Percentiles rank a stretch among this genome's conserved stretches.
phyloP scores from a whole-genome alignment of 148 eudicot genomes.

The Silene latifolia region DNA sequence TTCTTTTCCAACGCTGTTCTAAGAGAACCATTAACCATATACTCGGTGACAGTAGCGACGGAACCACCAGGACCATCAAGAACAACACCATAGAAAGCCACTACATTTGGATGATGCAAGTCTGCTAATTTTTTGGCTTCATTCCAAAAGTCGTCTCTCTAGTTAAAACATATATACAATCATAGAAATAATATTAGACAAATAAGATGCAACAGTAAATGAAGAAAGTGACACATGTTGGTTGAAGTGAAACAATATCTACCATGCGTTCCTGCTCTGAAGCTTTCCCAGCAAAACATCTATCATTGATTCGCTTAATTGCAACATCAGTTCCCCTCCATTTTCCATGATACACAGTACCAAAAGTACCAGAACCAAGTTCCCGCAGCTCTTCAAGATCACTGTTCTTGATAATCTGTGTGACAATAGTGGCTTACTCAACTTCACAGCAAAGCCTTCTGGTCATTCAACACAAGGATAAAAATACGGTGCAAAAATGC shows the following conservation, averaged over 20 bases:
- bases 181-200: slow-evolving; percentile 2
- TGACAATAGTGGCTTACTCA: not conserved
- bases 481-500: slow-evolving; percentile 9
- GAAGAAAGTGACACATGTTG: not conserved
- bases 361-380: slow-evolving; percentile 94
- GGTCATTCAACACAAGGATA: not conserved
- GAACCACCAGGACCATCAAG: slow-evolving; percentile 93
- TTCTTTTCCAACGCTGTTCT: slow-evolving; percentile 82
- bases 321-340: slow-evolving; percentile 99
- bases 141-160: slow-evolving; percentile 97
- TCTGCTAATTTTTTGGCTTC: slow-evolving; percentile 92
- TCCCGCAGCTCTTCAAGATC: slow-evolving; percentile 93
- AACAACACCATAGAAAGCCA: slow-evolving; percentile 94
- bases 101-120: slow-evolving; percentile 96
- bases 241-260: not conserved
- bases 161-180: slow-evolving; percentile 7
- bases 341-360: slow-evolving; percentile 94
- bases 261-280: slow-evolving; percentile 96
- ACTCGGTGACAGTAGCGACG: slow-evolving; percentile 97
- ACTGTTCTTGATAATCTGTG: slow-evolving; percentile 73
- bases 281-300: slow-evolving; percentile 84
- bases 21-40: slow-evolving; percentile 94
- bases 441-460: not conserved
- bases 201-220: not conserved
- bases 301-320: slow-evolving; percentile 83